Conservation (phyloP, 345 rosid species). For the Kernera saxatilis region DNA sequence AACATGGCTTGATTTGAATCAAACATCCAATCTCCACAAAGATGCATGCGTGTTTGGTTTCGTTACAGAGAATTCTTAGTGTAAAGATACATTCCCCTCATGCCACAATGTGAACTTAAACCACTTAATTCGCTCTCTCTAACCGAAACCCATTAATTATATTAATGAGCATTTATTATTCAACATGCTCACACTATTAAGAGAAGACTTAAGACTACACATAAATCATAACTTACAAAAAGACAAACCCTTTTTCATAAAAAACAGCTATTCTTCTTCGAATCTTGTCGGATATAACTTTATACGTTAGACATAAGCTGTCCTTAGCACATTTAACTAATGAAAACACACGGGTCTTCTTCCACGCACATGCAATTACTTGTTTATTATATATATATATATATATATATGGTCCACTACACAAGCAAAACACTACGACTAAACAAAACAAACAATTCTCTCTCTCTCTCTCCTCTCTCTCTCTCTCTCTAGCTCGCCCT, state of each 20-base stretch:
- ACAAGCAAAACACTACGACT: background rate
- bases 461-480: background rate
- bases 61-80: constrained; percentile 24
- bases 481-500: too few relatives aligned
- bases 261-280: constrained; percentile 13
- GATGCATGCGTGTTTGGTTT: constrained; percentile 24
- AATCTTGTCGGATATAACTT: constrained; percentile 16
- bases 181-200: constrained; percentile 2
- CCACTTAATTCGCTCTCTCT: constrained; percentile 7
- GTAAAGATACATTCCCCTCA: constrained; percentile 32
- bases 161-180: background rate
- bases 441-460: background rate
- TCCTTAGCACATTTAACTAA: constrained; percentile 5
- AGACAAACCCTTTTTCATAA: constrained; percentile 9
- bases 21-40: constrained; percentile 16
- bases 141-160: background rate
- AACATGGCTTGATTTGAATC: constrained; percentile 30
- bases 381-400: too few relatives aligned
- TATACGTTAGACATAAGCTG: constrained; percentile 21
- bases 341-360: constrained; percentile 13
- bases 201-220: constrained; percentile 9
- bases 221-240: constrained; percentile 9
- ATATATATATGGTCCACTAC: background rate
- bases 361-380: constrained; percentile 4
- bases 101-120: constrained; percentile 12